phyloP scores from a whole-genome alignment of 2,329 filamentous ascomycete species.

The Colletotrichum sp. region DNA sequence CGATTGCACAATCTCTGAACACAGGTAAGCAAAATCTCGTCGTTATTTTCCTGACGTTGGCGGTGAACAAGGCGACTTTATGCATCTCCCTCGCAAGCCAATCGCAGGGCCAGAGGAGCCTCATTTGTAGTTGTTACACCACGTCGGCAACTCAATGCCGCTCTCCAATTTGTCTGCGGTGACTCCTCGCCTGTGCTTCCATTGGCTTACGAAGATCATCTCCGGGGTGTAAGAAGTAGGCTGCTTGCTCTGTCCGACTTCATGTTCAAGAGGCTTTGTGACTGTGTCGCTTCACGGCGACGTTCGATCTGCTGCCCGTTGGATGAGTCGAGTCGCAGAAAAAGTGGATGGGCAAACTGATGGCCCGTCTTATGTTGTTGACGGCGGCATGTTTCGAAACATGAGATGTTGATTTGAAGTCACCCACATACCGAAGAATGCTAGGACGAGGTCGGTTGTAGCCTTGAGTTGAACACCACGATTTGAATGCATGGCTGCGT shows the following conservation, averaged over 20 bases:
- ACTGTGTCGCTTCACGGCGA: background rate
- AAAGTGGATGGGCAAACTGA: background rate
- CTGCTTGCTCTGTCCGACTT: background rate
- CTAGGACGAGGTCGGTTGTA: background rate
- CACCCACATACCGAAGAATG: background rate
- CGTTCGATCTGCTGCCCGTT: background rate
- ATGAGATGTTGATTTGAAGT: background rate
- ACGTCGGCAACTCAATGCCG: background rate
- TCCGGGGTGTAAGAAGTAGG: background rate
- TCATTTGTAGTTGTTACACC: conserved; percentile 9
- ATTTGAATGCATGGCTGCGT: background rate
- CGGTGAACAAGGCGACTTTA: background rate
- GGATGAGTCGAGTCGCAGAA: background rate
- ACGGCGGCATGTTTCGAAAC: conserved; percentile 8
- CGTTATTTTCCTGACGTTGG: background rate
- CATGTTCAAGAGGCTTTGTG: background rate
- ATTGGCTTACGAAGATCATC: background rate
- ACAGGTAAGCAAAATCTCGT: background rate
- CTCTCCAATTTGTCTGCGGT: background rate
- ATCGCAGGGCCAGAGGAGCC: background rate
- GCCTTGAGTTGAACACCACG: background rate
- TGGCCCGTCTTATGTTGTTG: background rate
- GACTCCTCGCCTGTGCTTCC: background rate
- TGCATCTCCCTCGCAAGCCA: background rate
- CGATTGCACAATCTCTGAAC: background rate